A percentile compares a stretch with the other conserved stretches of the same genome.
Evolutionary conservation across 345 rosid genomes (phyloP).

Genomic region (Physaria fendleri): DNA sequence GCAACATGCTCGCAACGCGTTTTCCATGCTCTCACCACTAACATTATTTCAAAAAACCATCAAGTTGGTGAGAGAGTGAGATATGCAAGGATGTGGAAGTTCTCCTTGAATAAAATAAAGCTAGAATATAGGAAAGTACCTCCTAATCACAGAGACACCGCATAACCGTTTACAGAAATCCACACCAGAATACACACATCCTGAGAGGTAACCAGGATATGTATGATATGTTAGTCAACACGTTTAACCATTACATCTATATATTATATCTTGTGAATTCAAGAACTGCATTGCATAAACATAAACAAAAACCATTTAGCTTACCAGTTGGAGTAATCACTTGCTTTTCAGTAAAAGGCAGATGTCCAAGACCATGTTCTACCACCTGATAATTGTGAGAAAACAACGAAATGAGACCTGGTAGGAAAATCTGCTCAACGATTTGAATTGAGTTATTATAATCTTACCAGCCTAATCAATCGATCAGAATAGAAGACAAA

Average conservation of each 20-base stretch:
- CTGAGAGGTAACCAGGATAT: constrained; percentile 36
- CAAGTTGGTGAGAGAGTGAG: constrained; percentile 9
- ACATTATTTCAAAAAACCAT: neutral
- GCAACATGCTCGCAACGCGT: constrained; percentile 96
- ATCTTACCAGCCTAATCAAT: constrained; percentile 89
- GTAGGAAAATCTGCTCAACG: neutral
- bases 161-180: constrained; percentile 98
- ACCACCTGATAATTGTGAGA: constrained; percentile 55
- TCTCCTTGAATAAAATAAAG: constrained; percentile 5
- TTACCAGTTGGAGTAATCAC: constrained; percentile 95
- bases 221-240: neutral
- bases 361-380: constrained; percentile 96
- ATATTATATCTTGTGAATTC: neutral
- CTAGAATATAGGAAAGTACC: constrained; percentile 43
- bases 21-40: constrained; percentile 99
- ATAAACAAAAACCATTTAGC: constrained; percentile 14
- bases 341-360: constrained; percentile 96
- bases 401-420: neutral
- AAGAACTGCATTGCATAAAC: neutral
- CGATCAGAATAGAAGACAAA: constrained; percentile 94
- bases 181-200: constrained; percentile 92
- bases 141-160: constrained; percentile 94
- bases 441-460: constrained; percentile 1
- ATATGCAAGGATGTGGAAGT: neutral
- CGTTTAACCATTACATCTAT: neutral